phyloP scores from a whole-genome alignment of 78 protist species.

The Dictyostelium purpureum region DNA sequence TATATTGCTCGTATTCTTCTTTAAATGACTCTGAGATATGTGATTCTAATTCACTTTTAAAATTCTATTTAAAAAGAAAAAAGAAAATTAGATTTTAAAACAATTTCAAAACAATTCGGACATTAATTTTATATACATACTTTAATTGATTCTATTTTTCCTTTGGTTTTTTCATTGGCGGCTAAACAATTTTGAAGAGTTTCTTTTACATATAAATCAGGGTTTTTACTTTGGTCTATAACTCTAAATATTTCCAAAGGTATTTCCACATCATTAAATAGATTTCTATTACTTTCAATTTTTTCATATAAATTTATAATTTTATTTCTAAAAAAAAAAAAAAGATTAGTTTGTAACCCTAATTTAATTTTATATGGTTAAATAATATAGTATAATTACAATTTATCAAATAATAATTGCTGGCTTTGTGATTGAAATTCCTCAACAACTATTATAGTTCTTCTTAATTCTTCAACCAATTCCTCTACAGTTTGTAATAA shows the following conservation, averaged over 20 bases:
- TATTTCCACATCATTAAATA: slow-evolving; percentile 35
- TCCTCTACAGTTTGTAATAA: slow-evolving; percentile 51
- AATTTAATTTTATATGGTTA: no score
- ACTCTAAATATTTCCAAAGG: slow-evolving; percentile 73
- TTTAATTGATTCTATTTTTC: slow-evolving; percentile 65
- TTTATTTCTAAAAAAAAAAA: neutral
- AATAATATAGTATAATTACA: neutral
- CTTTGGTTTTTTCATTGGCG: slow-evolving; percentile 71
- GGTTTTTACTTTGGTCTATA: slow-evolving; percentile 68
- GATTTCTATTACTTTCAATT: slow-evolving; percentile 46
- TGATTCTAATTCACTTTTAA: slow-evolving; percentile 32
- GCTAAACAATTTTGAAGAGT: slow-evolving; percentile 55
- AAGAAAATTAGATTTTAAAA: neutral
- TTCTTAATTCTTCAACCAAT: slow-evolving; percentile 53
- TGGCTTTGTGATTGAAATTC: slow-evolving; percentile 56
- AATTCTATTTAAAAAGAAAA: neutral
- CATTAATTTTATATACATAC: slow-evolving; percentile 21
- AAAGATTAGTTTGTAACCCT: neutral
- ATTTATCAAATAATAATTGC: slow-evolving; percentile 31
- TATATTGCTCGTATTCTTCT: slow-evolving; percentile 42
- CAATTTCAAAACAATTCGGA: neutral
- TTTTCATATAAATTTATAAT: slow-evolving; percentile 42
- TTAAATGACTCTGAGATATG: slow-evolving; percentile 39
- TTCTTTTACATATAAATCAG: slow-evolving; percentile 73
- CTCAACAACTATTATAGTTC: slow-evolving; percentile 37